Conservation (phyloP, 177 flowering plant species). For the Vitis hybrid region DNA sequence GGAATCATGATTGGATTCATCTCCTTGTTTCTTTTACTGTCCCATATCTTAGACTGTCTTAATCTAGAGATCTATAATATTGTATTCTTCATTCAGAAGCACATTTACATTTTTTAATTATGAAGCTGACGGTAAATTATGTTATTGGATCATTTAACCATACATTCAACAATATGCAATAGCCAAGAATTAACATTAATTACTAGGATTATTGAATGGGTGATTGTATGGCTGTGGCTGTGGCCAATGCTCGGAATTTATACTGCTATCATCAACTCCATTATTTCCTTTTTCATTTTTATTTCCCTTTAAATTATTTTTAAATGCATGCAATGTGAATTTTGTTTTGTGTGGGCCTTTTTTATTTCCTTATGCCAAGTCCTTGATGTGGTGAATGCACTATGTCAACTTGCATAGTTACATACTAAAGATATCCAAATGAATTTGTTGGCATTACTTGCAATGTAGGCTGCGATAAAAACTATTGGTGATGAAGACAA, state of each 20-base stretch:
- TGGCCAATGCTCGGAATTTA: too few species aligned
- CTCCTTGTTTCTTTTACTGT: too few species aligned
- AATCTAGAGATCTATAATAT: too few species aligned
- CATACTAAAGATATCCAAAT: background rate
- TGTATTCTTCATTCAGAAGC: too few species aligned
- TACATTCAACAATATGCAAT: too few species aligned
- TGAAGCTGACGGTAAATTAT: too few species aligned
- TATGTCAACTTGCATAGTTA: background rate
- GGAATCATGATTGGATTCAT: too few species aligned
- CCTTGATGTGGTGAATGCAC: background rate
- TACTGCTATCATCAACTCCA: background rate
- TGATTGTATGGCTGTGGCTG: too few species aligned
- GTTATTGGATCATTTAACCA: too few species aligned
- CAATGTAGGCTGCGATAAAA: slow-evolving; percentile 86
- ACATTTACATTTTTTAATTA: too few species aligned
- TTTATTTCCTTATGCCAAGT: background rate
- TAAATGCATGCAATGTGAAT: background rate
- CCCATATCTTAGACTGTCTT: too few species aligned
- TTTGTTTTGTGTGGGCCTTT: background rate
- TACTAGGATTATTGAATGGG: background rate
- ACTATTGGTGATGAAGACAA: slow-evolving; percentile 90
- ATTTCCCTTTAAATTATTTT: background rate
- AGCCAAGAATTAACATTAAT: background rate
- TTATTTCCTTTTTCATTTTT: too few species aligned
- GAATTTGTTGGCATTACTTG: slow-evolving; percentile 8